Base-by-base conservation (phyloP, 139 green algal species). In the Yamagishiella unicocca region DNA sequence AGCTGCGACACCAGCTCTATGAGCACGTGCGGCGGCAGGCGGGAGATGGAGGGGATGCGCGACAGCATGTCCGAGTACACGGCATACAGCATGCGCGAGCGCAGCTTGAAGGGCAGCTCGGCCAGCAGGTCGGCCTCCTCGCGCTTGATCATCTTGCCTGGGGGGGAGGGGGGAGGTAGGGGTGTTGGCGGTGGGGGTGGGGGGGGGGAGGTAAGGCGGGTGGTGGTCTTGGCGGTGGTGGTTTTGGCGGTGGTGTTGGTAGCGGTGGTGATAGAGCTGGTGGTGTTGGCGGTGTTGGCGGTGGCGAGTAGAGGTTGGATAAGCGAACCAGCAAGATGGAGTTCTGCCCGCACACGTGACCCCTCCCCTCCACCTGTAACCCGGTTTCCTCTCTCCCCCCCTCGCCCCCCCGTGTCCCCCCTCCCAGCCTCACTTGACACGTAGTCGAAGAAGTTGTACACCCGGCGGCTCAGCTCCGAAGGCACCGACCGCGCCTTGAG, bases 371-470 rank as follows among this genome's bases (percentile, higher is more conserved):
- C n/a, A n/a, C n/a, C n/a, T n/a, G n/a, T n/a, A n/a, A n/a, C n/a
- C n/a, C n/a, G n/a, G n/a, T n/a, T n/a, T n/a, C n/a, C n/a, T n/a
- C n/a, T n/a, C n/a, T n/a, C n/a, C n/a, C 50, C 50, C 50, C 50
- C 50, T 17, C 50, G 14, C 50, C 50, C 50, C 50, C 50, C 50
- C 50, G 14, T 25, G 50, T 17, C 14, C 12, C 50, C 50, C 12
- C 50, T 17, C 50, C 50, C 50, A 25, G 38, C 29, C 72, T 40
- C 67, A 87, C 82, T 87, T 0, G 82, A 87, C 22, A 58, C 35
- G 67, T 87, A 87, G 66, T 87, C 67, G 35, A 87, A 81, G 67
- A 40, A 87, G 82, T 80, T 87, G 84, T 83, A 83, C 31, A 89
- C 84, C 10, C 84, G 72, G 58, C 84, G 72, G 33, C 67, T 77